Percentiles rank a stretch among this genome's conserved stretches.
phyloP scores from a whole-genome alignment of 2,329 filamentous ascomycete genomes.

The Ophiocordyceps camponoti-leonardi region DNA sequence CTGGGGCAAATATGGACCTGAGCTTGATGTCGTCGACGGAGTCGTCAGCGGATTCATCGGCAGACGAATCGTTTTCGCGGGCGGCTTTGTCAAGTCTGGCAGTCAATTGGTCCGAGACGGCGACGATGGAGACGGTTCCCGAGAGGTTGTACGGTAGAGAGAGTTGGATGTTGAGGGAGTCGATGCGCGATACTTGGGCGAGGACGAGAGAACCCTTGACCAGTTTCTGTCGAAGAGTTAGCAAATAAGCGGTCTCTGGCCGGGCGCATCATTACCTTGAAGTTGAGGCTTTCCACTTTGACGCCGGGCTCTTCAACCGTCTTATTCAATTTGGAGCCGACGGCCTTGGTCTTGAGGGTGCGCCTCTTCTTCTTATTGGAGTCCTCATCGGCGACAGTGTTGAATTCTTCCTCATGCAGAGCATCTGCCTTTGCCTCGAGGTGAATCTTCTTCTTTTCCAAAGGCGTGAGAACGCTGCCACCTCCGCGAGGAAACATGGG shows the following conservation, averaged over 20 bases:
- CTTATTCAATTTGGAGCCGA: slow-evolving; percentile 26
- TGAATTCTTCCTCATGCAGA: slow-evolving; percentile 63
- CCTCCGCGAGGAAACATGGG: slow-evolving; percentile 85
- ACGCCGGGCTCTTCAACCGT: slow-evolving; percentile 25
- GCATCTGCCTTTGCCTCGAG: slow-evolving; percentile 87
- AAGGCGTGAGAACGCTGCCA: slow-evolving; percentile 72
- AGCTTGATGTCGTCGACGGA: slow-evolving; percentile 49
- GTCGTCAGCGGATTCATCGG: background rate
- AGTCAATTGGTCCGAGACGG: slow-evolving; percentile 70
- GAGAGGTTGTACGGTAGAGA: slow-evolving; percentile 84
- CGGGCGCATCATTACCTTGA: slow-evolving; percentile 46
- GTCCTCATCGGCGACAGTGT: slow-evolving; percentile 24
- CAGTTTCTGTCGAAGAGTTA: slow-evolving; percentile 42
- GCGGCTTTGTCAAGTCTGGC: slow-evolving; percentile 55
- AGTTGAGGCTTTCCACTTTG: slow-evolving; percentile 74
- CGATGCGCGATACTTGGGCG: slow-evolving; percentile 71
- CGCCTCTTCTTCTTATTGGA: slow-evolving; percentile 38
- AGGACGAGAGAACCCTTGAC: slow-evolving; percentile 75
- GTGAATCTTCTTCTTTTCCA: slow-evolving; percentile 94
- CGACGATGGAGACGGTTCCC: slow-evolving; percentile 80
- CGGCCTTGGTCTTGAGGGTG: slow-evolving; percentile 29
- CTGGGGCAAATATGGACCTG: slow-evolving; percentile 56
- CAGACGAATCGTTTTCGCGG: slow-evolving; percentile 25
- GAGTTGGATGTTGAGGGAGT: slow-evolving; percentile 59
- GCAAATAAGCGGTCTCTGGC: slow-evolving; percentile 4